Evolutionary conservation across 129 eudicot genomes (phyloP), one percentile per base, ranked within the genome.

Genomic region (Flaveria bidentis): DNA sequence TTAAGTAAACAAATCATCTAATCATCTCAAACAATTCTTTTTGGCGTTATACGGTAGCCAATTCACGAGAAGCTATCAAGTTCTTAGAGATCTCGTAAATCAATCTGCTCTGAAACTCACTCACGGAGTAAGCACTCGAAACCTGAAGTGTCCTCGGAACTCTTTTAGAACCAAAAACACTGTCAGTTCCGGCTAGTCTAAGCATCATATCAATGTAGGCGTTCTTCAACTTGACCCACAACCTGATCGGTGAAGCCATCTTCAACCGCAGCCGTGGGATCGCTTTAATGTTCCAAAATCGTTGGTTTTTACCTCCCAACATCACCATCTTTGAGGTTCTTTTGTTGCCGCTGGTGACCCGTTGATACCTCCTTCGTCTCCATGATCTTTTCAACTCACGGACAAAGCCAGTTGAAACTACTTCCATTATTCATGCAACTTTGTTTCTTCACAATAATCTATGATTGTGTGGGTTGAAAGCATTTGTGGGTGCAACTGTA

Each of bases 131-230:
- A 44, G 67, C 69, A 49, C 39, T 28, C 6, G 86, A 67, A 72
- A 12, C 77, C 17, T 64, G 71, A 18, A 83, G 78, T 46, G 17
- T 85, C 67, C 66, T 78, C 11, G 86, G 87, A 58, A 78, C 68
- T 69, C 82, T 82, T 25, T 80, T 87, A 0, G 61, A 63, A 6
- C 84, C 89, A 3, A 80, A 82, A 46, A 30, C 50, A 46, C n/a
- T 52, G 2, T 61, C 75, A 8, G 18, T 64, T 55, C 74, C 85
- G 8, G 71, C 82, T 26, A 86, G 45, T 25, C 73, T 74, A 26
- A 90, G 79, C 96, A 90, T 90, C 91, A 80, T 73, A 26, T 88
- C 72, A 25, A 86, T 68, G 45, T 90, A 90, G 1, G 86, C 87
- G 46, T 81, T 88, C 86, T 86, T 88, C 5, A 90, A 12, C 73